Conservation (phyloP, 2,329 filamentous ascomycete genomes). For the Nannizziopsis barbatae region DNA sequence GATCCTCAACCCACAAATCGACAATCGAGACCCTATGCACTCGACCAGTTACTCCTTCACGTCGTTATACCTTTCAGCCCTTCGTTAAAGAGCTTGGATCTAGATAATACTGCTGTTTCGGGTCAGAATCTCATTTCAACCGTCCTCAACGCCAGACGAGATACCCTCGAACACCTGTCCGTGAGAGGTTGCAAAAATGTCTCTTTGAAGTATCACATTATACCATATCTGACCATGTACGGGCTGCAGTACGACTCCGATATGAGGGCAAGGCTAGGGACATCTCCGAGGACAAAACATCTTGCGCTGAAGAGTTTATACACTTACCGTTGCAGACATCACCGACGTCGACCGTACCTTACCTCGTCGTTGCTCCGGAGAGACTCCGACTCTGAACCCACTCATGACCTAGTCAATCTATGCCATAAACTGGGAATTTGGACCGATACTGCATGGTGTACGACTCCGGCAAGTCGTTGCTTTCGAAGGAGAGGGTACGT, state of each 20-base stretch:
- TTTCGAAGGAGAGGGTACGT: slow-evolving; percentile 48
- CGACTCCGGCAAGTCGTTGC: slow-evolving; percentile 47
- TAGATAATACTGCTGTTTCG: slow-evolving; percentile 51
- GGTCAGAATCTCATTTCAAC: slow-evolving; percentile 46
- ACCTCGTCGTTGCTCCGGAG: slow-evolving; percentile 44
- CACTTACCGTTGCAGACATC: slow-evolving; percentile 52
- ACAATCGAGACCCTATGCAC: slow-evolving; percentile 47
- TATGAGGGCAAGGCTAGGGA: slow-evolving; percentile 32
- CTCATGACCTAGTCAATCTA: slow-evolving; percentile 49
- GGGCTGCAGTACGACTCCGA: slow-evolving; percentile 35
- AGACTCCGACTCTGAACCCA: slow-evolving; percentile 51
- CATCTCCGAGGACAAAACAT: slow-evolving; percentile 24
- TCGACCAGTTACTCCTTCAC: slow-evolving; percentile 47
- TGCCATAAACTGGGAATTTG: slow-evolving; percentile 49
- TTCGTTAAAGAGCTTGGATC: slow-evolving; percentile 45
- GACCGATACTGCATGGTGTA: slow-evolving; percentile 53
- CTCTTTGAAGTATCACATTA: slow-evolving; percentile 53
- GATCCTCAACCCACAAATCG: slow-evolving; percentile 29
- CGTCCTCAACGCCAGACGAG: slow-evolving; percentile 44
- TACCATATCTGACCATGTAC: slow-evolving; percentile 45
- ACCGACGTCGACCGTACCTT: slow-evolving; percentile 49
- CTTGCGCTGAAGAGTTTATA: slow-evolving; percentile 50
- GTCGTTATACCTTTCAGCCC: slow-evolving; percentile 47
- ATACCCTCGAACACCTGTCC: slow-evolving; percentile 48
- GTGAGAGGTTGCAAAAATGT: slow-evolving; percentile 55